Evolutionary conservation across 1,284 basidiomycete genomes (phyloP), one percentile per base, ranked within the genome.

Genomic region (Heterobasidion irregulare): DNA sequence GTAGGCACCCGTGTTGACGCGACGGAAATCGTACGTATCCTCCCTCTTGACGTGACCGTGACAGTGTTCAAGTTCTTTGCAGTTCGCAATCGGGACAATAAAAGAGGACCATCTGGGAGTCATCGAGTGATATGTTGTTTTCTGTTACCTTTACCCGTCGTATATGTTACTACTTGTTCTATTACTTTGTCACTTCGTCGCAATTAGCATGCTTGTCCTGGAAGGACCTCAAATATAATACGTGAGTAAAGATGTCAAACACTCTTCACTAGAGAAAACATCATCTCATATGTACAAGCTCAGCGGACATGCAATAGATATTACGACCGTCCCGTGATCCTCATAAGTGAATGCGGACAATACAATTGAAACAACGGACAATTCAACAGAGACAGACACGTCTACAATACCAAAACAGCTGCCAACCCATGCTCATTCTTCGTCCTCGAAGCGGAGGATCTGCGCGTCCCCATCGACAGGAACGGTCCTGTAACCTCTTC

Each of bases 1-100:
- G 94, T 99, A 15, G 96, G 96, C 34, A 97, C 94, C 34, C 84
- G 96, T 65, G 92, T 98, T 8, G 96, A 99, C 68, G 95, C 95
- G 18, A 98, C 94, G 32, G 95, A 98, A 70, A 98, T 99, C 64
- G 93, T 94, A 67, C 63, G 88, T 80, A 12, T 41, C 15, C 19
- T 41, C 8, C 43, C 10, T 36, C 55, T 9, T 47, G 32, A 35
- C 16, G 15, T 45, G 32, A 12, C 51, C 47, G 41, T 18, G 18
- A 36, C 32, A 33, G 9, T 53, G 46, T 13, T 33, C 50, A 18
- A 8, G 57, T 35, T 44, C 26, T 26, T 19, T 49, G 4, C 58
- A 94, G 91, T 95, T 94, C 64, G 92, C 92, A 1, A 95, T 95
- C 61, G 92, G 92, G 12, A 94, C 90, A 2, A 94, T 96, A 69